Evolutionary conservation across 192 early-diverging fungal species (phyloP), one percentile per base, ranked within the genome.

Genomic region (Radiomyces spectabilis): DNA sequence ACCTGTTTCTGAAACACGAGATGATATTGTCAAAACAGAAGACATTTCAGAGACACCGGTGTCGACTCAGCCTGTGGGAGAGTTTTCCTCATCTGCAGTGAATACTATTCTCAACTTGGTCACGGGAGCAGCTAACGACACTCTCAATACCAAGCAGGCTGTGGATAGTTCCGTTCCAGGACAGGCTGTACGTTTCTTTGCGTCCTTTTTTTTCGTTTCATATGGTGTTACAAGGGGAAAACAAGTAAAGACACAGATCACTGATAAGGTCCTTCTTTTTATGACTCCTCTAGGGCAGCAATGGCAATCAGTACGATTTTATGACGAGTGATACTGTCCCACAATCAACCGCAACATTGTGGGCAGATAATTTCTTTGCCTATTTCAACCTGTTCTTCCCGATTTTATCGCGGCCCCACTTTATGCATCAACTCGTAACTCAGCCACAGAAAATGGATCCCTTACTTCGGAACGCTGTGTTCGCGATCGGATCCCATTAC

Each of bases 311-410:
- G 52, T 21, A 37, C 37, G 37, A 34, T 40, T 69, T 44, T 53
- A 53, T 51, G 41, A 38, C 26, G 33, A 58, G 55, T 27, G 32
- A 33, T 8, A 21, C 35, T 10, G 22, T 33, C 22, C 41, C 46
- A 43, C 24, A 33, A 29, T 53, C 58, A 27, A 43, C 43, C 34
- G 19, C 30, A 41, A 31, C 16, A 9, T 30, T 44, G 10, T 48
- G 42, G 32, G 57, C 43, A 37, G 38, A 57, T 13, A 32, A 46
- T n/a, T 69, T 39, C 25, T 69, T 69, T 52, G 29, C 19, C 35
- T 41, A 69, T 31, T 62, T 69, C 51, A 69, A 69, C 39, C 33
- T 54, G 31, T 35, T 69, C 3, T 69, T 69, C 19, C 67, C 67
- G 8, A 41, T 69, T 12, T 39, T 69, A 18, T 58, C 50, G 15